phyloP scores from a whole-genome alignment of 352 stramenopile species.

The Globisporangium yorkense region DNA sequence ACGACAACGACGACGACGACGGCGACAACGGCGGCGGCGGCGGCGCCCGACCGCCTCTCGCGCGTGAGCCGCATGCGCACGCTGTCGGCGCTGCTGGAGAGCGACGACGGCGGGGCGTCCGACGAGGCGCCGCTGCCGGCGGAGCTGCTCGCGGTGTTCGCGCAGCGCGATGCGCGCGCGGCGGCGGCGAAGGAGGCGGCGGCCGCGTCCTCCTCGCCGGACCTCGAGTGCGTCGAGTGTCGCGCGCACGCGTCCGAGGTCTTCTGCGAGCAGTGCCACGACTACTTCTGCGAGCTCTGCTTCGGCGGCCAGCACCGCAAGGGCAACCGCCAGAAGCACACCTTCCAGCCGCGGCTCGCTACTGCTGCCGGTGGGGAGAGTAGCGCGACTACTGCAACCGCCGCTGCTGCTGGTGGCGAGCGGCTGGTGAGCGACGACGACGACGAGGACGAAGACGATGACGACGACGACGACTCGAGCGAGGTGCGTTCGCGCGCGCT shows the following conservation, averaged over 20 bases:
- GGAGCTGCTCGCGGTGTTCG: conserved; percentile 46
- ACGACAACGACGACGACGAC: neutral
- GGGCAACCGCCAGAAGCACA: conserved; percentile 69
- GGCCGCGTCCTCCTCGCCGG: conserved; percentile 18
- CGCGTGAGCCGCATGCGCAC: conserved; percentile 68
- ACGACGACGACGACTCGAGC: conserved; percentile 11
- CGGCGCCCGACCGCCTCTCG: conserved; percentile 24
- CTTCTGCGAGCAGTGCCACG: conserved; percentile 85
- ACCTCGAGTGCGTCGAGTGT: conserved; percentile 71
- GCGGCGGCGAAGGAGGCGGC: conserved; percentile 1
- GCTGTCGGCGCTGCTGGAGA: conserved; percentile 73
- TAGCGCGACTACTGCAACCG: no score
- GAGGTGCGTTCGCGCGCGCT: conserved; percentile 4
- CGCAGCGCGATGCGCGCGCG: conserved; percentile 14
- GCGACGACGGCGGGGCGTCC: conserved; percentile 41
- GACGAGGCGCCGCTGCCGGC: conserved; percentile 27
- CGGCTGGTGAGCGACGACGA: conserved; percentile 2
- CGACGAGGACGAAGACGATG: conserved; percentile 8
- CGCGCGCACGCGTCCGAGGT: conserved; percentile 56
- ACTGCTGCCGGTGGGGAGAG: neutral
- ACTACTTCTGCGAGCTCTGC: conserved; percentile 87
- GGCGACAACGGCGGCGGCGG: neutral
- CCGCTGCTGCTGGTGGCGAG: conserved; percentile 1
- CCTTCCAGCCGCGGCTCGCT: conserved; percentile 56
- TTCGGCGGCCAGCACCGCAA: conserved; percentile 82